phyloP scores from a whole-genome alignment of 179 eudicot genomes.

The Actinidia chinensis region DNA sequence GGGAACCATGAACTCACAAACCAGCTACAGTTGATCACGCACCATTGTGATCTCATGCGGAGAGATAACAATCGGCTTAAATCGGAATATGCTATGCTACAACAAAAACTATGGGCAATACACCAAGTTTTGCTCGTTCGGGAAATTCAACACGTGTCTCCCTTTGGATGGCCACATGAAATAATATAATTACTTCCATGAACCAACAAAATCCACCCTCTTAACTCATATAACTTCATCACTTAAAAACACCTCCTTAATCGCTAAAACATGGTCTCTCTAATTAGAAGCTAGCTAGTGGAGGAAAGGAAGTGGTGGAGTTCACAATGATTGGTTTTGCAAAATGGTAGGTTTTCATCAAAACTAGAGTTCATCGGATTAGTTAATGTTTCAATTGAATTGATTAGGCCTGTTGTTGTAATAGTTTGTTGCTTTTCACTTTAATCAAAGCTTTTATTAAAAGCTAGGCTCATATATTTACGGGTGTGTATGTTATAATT shows the following conservation, averaged over 20 bases:
- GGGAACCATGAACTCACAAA: slow-evolving; percentile 57
- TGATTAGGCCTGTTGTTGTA: neutral
- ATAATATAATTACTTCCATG: slow-evolving; percentile 19
- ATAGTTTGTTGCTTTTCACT: neutral
- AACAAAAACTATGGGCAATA: slow-evolving; percentile 47
- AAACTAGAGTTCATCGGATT: slow-evolving; percentile 1
- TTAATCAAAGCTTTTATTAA: slow-evolving; percentile 1
- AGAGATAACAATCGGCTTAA: slow-evolving; percentile 52
- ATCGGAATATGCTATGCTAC: slow-evolving; percentile 51
- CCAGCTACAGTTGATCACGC: slow-evolving; percentile 43
- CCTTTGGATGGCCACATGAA: slow-evolving; percentile 37
- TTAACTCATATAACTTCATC: neutral
- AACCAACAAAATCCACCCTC: slow-evolving; percentile 20
- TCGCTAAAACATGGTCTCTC: neutral
- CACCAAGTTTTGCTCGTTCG: slow-evolving; percentile 43
- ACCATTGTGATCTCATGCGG: slow-evolving; percentile 35
- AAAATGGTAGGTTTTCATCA: slow-evolving; percentile 3
- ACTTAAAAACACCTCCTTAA: neutral
- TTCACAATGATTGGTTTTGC: slow-evolving; percentile 9
- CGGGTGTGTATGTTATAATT: neutral
- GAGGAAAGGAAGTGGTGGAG: neutral
- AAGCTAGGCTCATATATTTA: neutral
- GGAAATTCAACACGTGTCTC: slow-evolving; percentile 33
- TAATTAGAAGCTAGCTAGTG: neutral
- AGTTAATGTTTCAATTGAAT: neutral